phyloP scores from a whole-genome alignment of 768 basidiomycete genomes.

The Phylloporus sp. region DNA sequence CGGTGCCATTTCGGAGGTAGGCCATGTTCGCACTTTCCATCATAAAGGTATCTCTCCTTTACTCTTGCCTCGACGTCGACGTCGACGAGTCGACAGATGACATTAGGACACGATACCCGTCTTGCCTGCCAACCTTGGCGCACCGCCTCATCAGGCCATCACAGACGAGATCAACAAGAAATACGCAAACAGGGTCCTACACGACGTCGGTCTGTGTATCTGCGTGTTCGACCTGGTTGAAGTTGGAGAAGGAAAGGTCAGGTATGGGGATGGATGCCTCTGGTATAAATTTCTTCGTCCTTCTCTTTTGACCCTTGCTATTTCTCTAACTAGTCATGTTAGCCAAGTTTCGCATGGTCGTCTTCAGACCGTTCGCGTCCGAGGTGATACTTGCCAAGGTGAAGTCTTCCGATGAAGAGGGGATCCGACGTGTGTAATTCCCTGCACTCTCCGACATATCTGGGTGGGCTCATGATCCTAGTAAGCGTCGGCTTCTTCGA shows the following conservation, averaged over 20 bases:
- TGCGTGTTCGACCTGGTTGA: constrained; percentile 84
- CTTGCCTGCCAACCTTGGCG: constrained; percentile 80
- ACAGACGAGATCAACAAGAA: constrained; percentile 89
- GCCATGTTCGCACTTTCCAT: constrained; percentile 46
- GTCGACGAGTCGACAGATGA: not conserved
- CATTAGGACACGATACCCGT: constrained; percentile 83
- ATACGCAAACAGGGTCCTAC: constrained; percentile 87
- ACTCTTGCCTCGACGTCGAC: not conserved
- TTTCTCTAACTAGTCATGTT: no score
- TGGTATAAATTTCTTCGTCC: constrained; percentile 78
- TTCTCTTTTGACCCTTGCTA: not conserved
- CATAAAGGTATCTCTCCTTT: constrained; percentile 31
- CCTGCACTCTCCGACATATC: not conserved
- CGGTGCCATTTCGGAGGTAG: not conserved
- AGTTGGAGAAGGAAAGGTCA: constrained; percentile 86
- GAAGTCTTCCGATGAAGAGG: constrained; percentile 78
- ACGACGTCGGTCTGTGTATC: constrained; percentile 88
- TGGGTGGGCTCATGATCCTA: constrained; percentile 33
- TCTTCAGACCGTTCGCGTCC: constrained; percentile 86
- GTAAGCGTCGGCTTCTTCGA: constrained; percentile 91
- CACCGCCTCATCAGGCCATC: constrained; percentile 73
- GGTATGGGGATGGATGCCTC: constrained; percentile 90
- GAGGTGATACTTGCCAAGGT: constrained; percentile 90
- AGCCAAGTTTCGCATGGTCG: constrained; percentile 87
- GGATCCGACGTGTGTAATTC: constrained; percentile 65